Evolutionary conservation across 2,329 filamentous ascomycete genomes (phyloP).

Genomic region (Colletotrichum falcatum): DNA sequence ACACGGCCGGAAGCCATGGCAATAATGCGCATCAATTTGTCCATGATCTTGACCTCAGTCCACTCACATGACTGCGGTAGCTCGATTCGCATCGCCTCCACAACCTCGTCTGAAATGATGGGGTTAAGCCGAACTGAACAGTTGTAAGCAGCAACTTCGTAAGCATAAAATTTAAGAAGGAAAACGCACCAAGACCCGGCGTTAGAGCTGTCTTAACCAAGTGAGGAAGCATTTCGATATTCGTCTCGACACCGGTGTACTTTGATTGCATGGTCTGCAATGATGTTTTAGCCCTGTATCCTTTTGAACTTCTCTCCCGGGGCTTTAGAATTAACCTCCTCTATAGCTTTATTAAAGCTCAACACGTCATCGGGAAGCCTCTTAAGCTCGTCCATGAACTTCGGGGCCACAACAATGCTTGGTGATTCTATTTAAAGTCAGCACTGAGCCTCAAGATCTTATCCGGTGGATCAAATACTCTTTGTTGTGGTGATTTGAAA

Average conservation of each 20-base stretch:
- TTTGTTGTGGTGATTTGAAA: conserved; percentile 47
- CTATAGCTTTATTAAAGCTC: conserved; percentile 46
- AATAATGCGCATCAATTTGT: conserved; percentile 58
- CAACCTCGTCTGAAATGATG: conserved; percentile 53
- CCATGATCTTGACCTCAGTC: conserved; percentile 55
- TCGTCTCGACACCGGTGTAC: conserved; percentile 49
- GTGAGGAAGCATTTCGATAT: conserved; percentile 44
- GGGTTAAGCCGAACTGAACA: conserved; percentile 51
- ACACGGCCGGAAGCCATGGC: conserved; percentile 59
- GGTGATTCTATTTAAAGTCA: conserved; percentile 40
- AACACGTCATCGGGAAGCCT: conserved; percentile 50
- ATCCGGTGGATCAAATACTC: not conserved
- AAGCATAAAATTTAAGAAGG: not conserved
- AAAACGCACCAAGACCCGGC: conserved; percentile 47
- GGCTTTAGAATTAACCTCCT: conserved; percentile 40
- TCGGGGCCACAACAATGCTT: conserved; percentile 48
- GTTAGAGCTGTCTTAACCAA: conserved; percentile 50
- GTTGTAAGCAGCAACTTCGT: not conserved
- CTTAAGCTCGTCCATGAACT: conserved; percentile 48
- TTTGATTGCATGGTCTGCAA: conserved; percentile 48
- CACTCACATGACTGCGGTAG: conserved; percentile 54
- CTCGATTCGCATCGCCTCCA: conserved; percentile 48
- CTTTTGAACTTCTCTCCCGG: rapidly evolving
- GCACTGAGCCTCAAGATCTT: not conserved
- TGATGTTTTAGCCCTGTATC: not conserved